These are phyloP conservation scores for Neurospora pannonica DNA, from an alignment of 495 filamentous ascomycete species.

Conservation along the genomic window DNA sequence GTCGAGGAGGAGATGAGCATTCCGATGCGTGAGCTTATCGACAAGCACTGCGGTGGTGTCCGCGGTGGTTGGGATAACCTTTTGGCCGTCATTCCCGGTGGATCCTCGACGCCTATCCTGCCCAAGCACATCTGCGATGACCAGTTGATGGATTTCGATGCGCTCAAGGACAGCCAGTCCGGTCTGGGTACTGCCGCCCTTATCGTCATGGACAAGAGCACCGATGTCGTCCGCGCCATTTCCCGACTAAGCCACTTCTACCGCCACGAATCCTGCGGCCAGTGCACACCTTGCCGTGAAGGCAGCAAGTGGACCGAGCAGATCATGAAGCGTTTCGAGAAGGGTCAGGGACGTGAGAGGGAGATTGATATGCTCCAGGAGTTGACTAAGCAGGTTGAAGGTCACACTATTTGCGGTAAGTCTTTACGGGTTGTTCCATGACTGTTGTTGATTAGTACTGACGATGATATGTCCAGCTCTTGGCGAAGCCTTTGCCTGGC, in stretches of 20 bases:
- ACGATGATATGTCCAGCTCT: constrained; percentile 43
- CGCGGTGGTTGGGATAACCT: constrained; percentile 97
- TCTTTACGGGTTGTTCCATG: constrained; percentile 4
- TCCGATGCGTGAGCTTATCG: constrained; percentile 85
- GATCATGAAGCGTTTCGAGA: constrained; percentile 95
- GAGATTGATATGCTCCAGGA: constrained; percentile 99
- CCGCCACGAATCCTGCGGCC: constrained; percentile 94
- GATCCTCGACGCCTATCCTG: constrained; percentile 91
- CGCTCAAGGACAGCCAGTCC: constrained; percentile 91
- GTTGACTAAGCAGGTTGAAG: constrained; percentile 97
- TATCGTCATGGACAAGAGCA: constrained; percentile 97
- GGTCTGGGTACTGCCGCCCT: constrained; percentile 97
- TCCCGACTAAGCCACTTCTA: constrained; percentile 91
- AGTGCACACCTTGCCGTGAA: constrained; percentile 97
- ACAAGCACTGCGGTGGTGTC: constrained; percentile 95
- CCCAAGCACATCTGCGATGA: constrained; percentile 80
- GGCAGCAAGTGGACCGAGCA: constrained; percentile 97
- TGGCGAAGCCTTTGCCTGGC: constrained; percentile 97
- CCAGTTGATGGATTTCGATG: constrained; percentile 98
- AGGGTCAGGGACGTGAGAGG: constrained; percentile 72
- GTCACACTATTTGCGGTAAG: constrained; percentile 92
- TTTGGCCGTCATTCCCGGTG: constrained; percentile 87
- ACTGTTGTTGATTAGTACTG: background rate
- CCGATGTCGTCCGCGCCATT: constrained; percentile 91
- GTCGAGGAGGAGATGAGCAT: constrained; percentile 99